Base-by-base conservation (phyloP, 2,329 filamentous ascomycete species). In the Gaeumannomyces sp. region DNA sequence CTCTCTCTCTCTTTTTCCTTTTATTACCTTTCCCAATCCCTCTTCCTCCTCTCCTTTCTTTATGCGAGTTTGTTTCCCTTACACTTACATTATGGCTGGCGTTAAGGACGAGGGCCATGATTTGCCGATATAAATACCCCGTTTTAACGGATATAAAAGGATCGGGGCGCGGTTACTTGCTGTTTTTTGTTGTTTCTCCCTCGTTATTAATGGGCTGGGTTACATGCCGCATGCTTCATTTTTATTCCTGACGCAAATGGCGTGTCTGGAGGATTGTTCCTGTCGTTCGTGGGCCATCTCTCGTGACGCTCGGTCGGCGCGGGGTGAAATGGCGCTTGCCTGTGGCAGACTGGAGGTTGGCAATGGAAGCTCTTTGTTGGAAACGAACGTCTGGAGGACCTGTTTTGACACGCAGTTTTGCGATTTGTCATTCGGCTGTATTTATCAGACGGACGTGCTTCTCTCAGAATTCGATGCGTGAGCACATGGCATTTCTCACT, bases 61-160 rank as follows among this genome's bases (percentile, higher is more conserved):
- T 25, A 4, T 11, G 19, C n/a, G 38, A 45, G 38, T 16, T 53
- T 53, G 8, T 53, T 53, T 25, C 22, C 11, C 31, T 64, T 60
- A 22, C 45, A 53, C 45, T 53, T 53, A 25, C n/a, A 53, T 22
- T 53, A 22, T n/a, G 25, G n/a, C 19, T 31, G 57, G 57, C 57
- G 57, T 59, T 27, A 59, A 59, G 57, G 57, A 59, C 57, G 57
- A 31, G 29, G 57, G 29, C 19, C 59, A 31, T 60, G 14, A 33
- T 35, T 60, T 31, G 27, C 19, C 16, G 59, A 6, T 35, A 60
- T 31, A 60, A 31, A 60, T 60, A 60, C 59, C 59, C 59, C 59
- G 5, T n/a, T 33, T 31, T 60, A 60, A 28, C 4, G 27, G 57
- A 59, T 14, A 59, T 28, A 59, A 28, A 59, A 31, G 57, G 27